Evolutionary conservation across 2,329 filamentous ascomycete species (phyloP), one percentile per base, ranked within the genome.

Genomic region (Monilinia fructicola): DNA sequence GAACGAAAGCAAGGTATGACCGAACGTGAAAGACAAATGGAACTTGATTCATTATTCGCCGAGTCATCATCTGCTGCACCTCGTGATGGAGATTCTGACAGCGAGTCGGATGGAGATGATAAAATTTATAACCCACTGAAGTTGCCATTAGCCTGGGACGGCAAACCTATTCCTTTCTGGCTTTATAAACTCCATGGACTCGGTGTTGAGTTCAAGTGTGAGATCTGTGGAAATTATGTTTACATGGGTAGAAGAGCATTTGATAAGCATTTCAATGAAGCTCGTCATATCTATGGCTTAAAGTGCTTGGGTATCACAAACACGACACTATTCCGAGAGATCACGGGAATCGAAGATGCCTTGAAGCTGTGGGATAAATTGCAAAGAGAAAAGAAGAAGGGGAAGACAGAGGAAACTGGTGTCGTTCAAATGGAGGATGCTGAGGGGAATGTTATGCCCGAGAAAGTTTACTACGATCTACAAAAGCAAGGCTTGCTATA

Each of bases 111-210:
- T 3, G 88, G 92, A 18, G 90, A 88, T 50, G 93, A 97, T 71
- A 93, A 89, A 76, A 91, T 98, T 68, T 97, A 98, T 83, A 99
- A 99, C 77, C 95, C 95, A 0, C 84, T 99, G 71, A 99, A 99
- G 77, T 84, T 99, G 2, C 95, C 95, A 0, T 84, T 99, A 10
- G 94, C 92, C 2, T 99, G 96, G 96, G 95, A 99, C 72, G 95
- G 96, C 73, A 99, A 99, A 77, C 95, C 96, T 0, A 99, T 99
- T 73, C 95, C 96, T 0, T 99, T 95, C 82, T 99, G 95, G 95
- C 85, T 99, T 21, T 99, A 98, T 83, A 95, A 97, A 73, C 84
- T 99, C 21, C 95, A 99, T 76, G 95, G 95, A 1, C 82, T 99
- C 35, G 95, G 95, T 11, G 93, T 97, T 16, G 95, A 99, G 74